Evolutionary conservation across 1,284 basidiomycete genomes (phyloP).

Genomic region (Heliocybe sulcata): DNA sequence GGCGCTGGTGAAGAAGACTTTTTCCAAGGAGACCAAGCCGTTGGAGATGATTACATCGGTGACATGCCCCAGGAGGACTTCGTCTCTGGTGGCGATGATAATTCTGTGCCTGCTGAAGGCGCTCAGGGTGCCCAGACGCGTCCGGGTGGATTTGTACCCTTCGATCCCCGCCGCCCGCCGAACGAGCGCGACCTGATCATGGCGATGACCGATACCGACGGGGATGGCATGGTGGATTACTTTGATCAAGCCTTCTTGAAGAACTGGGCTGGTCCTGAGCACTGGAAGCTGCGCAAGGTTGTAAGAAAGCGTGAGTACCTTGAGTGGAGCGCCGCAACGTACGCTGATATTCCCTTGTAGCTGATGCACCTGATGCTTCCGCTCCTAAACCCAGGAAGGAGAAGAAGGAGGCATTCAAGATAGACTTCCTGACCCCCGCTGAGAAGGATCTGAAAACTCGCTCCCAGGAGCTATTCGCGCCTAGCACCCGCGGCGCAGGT

Average conservation of each 20-base stretch:
- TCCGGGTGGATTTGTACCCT: constrained; percentile 55
- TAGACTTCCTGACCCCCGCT: constrained; percentile 73
- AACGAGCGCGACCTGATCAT: constrained; percentile 77
- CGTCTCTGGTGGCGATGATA: constrained; percentile 27
- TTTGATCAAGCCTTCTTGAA: constrained; percentile 88
- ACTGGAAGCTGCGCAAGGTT: constrained; percentile 88
- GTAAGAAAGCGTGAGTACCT: constrained; percentile 60
- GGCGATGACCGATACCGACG: constrained; percentile 71
- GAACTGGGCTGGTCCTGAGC: constrained; percentile 98
- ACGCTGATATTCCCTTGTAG: constrained; percentile 20
- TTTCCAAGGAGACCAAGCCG: constrained; percentile 67
- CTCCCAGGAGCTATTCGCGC: constrained; percentile 77
- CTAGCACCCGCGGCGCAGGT: constrained; percentile 54
- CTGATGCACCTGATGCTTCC: constrained; percentile 39
- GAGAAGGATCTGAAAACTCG: constrained; percentile 65
- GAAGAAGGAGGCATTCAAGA: constrained; percentile 84
- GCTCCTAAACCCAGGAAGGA: constrained; percentile 53
- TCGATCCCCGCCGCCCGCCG: constrained; percentile 70
- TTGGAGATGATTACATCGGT: constrained; percentile 36
- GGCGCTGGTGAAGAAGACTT: constrained; percentile 59
- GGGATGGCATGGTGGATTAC: constrained; percentile 82
- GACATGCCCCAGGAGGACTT: constrained; percentile 23
- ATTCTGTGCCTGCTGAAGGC: constrained; percentile 34
- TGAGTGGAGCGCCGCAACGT: constrained; percentile 2
- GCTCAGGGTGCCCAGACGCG: constrained; percentile 30